Conservation (phyloP, 139 green algal genomes). For the Chlorella sp. region DNA sequence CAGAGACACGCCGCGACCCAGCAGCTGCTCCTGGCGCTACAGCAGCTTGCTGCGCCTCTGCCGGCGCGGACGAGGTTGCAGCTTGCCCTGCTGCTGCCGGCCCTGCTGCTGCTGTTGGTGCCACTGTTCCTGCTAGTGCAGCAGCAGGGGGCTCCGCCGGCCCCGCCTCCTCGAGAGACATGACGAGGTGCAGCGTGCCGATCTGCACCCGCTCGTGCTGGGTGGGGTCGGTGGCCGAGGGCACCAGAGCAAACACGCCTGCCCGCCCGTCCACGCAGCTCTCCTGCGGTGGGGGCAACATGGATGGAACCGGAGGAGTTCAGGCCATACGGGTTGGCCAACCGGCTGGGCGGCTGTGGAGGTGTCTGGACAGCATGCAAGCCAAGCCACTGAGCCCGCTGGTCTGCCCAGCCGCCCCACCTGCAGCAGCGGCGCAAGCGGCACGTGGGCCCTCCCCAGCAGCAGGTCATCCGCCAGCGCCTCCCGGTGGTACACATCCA, state of each 20-base stretch:
- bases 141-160: slow-evolving; percentile 6
- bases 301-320: neutral
- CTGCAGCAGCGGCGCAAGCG: slow-evolving; percentile 49
- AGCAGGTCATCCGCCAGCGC: slow-evolving; percentile 34
- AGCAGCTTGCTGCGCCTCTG: neutral
- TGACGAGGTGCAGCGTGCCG: slow-evolving; percentile 31
- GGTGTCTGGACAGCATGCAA: neutral
- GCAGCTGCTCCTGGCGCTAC: no score
- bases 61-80: neutral
- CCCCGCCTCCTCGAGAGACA: slow-evolving; percentile 48
- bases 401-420: neutral
- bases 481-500: slow-evolving; percentile 48
- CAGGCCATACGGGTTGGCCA: no score
- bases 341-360: no score
- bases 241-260: slow-evolving; percentile 40
- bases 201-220: slow-evolving; percentile 39
- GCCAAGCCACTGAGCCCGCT: neutral
- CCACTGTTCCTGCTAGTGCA: neutral
- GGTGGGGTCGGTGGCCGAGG: neutral
- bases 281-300: slow-evolving; percentile 33
- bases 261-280: slow-evolving; percentile 53
- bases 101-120: neutral
- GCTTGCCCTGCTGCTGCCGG: neutral
- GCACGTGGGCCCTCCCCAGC: slow-evolving; percentile 45
- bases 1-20: no score